Percentiles rank a stretch among this genome's conserved stretches.
Evolutionary conservation across 1,284 basidiomycete species (phyloP).

Genomic region (Cutaneotrichosporon sp.): DNA sequence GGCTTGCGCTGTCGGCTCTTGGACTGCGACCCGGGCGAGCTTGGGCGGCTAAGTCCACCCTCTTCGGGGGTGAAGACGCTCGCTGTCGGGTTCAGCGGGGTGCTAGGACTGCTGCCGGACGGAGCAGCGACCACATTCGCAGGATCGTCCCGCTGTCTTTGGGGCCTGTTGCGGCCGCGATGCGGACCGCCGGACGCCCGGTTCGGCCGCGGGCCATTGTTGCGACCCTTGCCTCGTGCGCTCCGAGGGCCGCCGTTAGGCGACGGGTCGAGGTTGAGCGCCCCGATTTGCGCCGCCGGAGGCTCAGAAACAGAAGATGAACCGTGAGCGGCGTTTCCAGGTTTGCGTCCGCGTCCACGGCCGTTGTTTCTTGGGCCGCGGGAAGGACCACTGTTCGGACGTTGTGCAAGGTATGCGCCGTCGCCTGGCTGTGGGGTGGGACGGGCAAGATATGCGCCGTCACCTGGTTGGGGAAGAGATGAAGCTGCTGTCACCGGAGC

Average conservation of each 20-base stretch:
- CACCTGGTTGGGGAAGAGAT: constrained; percentile 10
- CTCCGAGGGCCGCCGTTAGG: not conserved
- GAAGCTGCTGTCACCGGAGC: constrained; percentile 10
- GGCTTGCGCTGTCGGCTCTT: constrained; percentile 10
- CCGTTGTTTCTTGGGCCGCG: constrained; percentile 6
- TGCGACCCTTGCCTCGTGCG: constrained; percentile 4
- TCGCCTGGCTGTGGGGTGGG: constrained; percentile 25
- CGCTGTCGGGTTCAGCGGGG: constrained; percentile 19
- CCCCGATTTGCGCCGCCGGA: not conserved
- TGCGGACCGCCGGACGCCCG: not conserved
- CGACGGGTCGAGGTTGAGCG: not conserved
- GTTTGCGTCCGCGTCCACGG: constrained; percentile 6
- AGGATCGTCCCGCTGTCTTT: not conserved
- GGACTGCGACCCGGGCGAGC: constrained; percentile 7
- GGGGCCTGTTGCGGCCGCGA: not conserved
- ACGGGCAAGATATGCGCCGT: constrained; percentile 26
- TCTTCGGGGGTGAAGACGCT: constrained; percentile 18
- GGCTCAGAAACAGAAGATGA: not conserved
- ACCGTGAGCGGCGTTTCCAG: not conserved
- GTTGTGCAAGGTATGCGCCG: constrained; percentile 22
- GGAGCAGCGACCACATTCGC: not conserved
- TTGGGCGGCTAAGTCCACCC: not conserved
- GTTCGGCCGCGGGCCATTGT: constrained; percentile 1
- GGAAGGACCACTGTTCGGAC: constrained; percentile 9
- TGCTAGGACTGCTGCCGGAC: constrained; percentile 6